These are phyloP conservation scores for Mallotus japonicus DNA, from an alignment of 441 rosid species.

Conservation along the genomic window DNA sequence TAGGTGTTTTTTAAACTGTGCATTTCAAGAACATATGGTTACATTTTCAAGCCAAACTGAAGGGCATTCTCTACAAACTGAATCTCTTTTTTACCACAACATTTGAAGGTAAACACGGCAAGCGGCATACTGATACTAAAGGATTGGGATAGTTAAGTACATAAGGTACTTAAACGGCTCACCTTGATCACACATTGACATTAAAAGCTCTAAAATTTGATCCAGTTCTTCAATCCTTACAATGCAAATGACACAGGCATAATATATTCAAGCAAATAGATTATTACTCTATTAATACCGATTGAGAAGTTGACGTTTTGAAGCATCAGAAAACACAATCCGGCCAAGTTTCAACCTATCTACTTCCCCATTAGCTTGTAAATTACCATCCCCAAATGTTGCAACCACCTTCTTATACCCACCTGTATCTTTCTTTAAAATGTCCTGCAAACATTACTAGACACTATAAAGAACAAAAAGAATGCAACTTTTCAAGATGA, in stretches of 20 bases:
- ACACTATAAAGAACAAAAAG: neutral
- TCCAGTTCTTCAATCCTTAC: neutral
- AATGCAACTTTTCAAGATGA: neutral
- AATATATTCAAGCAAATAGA: too few species aligned
- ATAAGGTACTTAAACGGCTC: neutral
- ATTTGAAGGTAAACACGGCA: neutral
- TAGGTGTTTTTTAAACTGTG: neutral
- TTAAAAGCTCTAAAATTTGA: neutral
- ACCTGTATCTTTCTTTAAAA: constrained; percentile 62
- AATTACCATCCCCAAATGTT: constrained; percentile 74
- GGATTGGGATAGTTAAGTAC: constrained; percentile 17
- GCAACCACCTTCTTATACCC: constrained; percentile 76
- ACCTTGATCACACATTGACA: neutral
- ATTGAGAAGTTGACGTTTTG: constrained; percentile 74
- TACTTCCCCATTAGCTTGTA: constrained; percentile 59
- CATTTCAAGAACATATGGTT: neutral
- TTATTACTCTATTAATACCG: constrained; percentile 33
- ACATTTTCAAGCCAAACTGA: neutral
- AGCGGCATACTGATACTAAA: too few species aligned
- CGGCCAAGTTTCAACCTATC: constrained; percentile 75
- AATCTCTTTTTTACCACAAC: neutral
- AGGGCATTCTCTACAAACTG: neutral
- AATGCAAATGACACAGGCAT: constrained; percentile 32
- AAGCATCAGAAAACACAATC: constrained; percentile 74
- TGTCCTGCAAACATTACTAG: constrained; percentile 47